phyloP scores from a whole-genome alignment of 73 alveolate genomes.

The Paraurostyla sp. region DNA sequence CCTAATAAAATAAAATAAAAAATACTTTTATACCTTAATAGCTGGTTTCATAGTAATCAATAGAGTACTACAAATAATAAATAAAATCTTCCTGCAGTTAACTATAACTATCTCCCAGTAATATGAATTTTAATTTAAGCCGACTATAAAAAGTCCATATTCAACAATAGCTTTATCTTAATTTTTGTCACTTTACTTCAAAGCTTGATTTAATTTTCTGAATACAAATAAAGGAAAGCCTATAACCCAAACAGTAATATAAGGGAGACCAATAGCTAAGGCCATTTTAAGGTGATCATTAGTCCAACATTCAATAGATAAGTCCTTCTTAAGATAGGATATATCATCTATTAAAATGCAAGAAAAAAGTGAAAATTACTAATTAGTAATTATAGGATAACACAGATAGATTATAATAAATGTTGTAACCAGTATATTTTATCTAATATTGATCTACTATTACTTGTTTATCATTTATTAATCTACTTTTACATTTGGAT shows the following conservation, averaged over 20 bases:
- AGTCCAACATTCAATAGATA: slow-evolving; percentile 14
- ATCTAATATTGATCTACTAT: neutral
- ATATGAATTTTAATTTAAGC: slow-evolving; percentile 10
- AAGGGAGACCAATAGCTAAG: slow-evolving; percentile 27
- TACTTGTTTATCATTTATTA: no score
- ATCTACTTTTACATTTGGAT: no score
- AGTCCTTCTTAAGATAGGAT: neutral
- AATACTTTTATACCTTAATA: neutral
- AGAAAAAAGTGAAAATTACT: neutral
- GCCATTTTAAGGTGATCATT: neutral
- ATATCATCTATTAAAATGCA: neutral
- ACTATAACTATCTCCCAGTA: slow-evolving; percentile 59
- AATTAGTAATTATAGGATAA: neutral
- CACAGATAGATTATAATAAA: neutral
- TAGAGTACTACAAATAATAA: neutral
- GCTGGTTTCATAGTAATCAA: neutral
- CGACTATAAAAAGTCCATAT: slow-evolving; percentile 52
- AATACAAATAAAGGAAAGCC: slow-evolving; percentile 38
- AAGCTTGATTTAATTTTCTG: neutral
- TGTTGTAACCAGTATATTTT: neutral
- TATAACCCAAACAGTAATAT: slow-evolving; percentile 54
- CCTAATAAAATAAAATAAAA: neutral
- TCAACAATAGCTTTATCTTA: neutral
- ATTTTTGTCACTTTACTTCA: neutral
- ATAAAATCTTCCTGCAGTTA: neutral